These are phyloP conservation scores for Nemophila menziesii DNA, from an alignment of 257 asterid genomes.

Conservation along the genomic window DNA sequence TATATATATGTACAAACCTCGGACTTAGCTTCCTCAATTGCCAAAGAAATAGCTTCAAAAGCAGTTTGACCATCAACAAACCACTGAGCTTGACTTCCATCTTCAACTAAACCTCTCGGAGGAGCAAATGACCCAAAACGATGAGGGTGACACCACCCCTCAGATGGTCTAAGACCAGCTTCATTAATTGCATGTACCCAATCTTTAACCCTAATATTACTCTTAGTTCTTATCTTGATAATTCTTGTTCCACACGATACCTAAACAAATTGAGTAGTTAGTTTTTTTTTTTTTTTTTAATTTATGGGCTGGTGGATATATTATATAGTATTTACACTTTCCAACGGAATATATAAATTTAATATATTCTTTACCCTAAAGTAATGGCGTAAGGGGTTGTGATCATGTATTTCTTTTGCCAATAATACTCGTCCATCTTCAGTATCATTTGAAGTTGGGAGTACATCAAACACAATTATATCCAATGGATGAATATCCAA, in stretches of 20 bases:
- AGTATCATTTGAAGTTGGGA: conserved; percentile 78
- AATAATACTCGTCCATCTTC: conserved; percentile 62
- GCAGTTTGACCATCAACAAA: conserved; percentile 90
- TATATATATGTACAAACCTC: conserved; percentile 37
- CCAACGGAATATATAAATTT: background rate
- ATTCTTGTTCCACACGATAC: conserved; percentile 87
- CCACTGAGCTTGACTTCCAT: conserved; percentile 95
- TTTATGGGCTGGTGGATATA: background rate
- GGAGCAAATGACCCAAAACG: conserved; percentile 98
- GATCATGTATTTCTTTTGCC: conserved; percentile 86
- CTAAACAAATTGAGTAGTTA: conserved; percentile 15
- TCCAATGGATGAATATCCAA: conserved; percentile 73
- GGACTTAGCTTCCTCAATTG: conserved; percentile 92
- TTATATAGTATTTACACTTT: background rate
- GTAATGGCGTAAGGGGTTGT: conserved; percentile 87
- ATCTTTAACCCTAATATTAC: conserved; percentile 60
- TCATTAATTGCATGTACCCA: conserved; percentile 98
- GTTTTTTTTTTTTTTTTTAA: too few species aligned
- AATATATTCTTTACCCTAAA: conserved; percentile 52
- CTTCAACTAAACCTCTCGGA: conserved; percentile 87
- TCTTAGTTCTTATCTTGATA: conserved; percentile 75
- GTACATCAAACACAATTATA: conserved; percentile 82
- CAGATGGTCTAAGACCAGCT: conserved; percentile 92
- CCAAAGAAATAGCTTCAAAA: conserved; percentile 83
- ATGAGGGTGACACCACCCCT: conserved; percentile 99